Evolutionary conservation across 305 asterid species (phyloP).

Genomic region (Withania somnifera): DNA sequence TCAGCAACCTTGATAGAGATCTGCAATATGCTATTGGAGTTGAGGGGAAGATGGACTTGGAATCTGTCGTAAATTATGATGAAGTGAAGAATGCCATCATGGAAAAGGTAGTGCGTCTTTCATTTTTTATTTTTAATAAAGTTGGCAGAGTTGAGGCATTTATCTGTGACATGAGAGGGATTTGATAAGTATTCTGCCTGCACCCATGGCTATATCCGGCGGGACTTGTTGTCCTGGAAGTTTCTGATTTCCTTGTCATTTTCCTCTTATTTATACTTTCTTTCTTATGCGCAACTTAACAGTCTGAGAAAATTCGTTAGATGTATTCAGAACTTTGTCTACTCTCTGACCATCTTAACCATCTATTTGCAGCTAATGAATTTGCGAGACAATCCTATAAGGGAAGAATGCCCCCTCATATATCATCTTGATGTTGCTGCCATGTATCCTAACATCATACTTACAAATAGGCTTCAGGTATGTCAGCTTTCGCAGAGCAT

Average conservation of each 20-base stretch:
- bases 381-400: constrained; percentile 65
- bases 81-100: constrained; percentile 76
- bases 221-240: neutral
- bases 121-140: neutral
- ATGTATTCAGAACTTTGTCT: neutral
- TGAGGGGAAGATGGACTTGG: constrained; percentile 88
- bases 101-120: constrained; percentile 63
- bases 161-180: neutral
- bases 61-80: constrained; percentile 65
- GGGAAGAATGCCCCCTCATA: constrained; percentile 92
- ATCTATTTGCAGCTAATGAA: constrained; percentile 55
- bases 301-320: neutral
- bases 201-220: neutral
- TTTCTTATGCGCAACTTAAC: neutral
- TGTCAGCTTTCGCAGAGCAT: neutral
- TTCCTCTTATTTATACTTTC: neutral
- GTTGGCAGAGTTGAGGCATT: neutral
- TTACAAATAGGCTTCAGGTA: constrained; percentile 99
- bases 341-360: constrained; percentile 4
- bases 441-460: constrained; percentile 96
- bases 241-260: neutral
- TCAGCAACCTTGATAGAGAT: constrained; percentile 93
- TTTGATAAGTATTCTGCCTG: neutral
- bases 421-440: constrained; percentile 99
- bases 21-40: constrained; percentile 89